Evolutionary conservation across 176 grass and related monocot species (phyloP), one percentile per base, ranked within the genome.

Genomic region (Oryza glumipatula): DNA sequence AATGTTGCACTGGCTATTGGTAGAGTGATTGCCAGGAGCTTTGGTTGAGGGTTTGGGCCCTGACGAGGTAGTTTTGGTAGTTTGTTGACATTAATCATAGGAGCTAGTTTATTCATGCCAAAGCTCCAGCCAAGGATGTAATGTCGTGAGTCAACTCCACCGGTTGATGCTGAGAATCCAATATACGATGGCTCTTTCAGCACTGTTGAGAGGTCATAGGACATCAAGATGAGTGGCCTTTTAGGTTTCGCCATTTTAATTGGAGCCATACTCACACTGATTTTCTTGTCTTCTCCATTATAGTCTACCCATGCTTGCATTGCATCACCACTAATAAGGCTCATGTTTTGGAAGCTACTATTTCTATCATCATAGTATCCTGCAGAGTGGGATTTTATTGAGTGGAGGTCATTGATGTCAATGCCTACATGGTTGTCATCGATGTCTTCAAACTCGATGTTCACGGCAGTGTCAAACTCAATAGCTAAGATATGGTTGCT

Each of bases 271-370:
- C 72, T 39, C 12, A 76, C 61, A 30, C 10, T 67, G 21, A 83
- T 83, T 47, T 83, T 63, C 26, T 66, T 51, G 26, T 44, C 43
- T 74, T 49, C 7, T 76, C 72, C 58, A 2, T 77, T 38, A 6
- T 85, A 85, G 16, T 85, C 83, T 22, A 85, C 48, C 73, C 83
- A 85, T 1, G 68, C 73, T 36, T 77, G 73, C 83, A 85, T 85
- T 10, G 65, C 10, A 0, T 77, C 64, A 5, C 83, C 33, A 26
- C 65, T 85, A 26, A 77, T 70, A 17, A 77, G 83, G 51, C 23
- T 85, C 1, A 85, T 7, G 35, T 70, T 60, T 0, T 14, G 32
- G 35, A 85, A 85, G 73, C 1, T 21, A 15, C 30, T 66, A 11
- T 16, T 49, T 6, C 0, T 21, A 7, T 30, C 63, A 16, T 52